Evolutionary conservation across 1,139 yeast species (phyloP).

Genomic region (Blastobotrys persicus): DNA sequence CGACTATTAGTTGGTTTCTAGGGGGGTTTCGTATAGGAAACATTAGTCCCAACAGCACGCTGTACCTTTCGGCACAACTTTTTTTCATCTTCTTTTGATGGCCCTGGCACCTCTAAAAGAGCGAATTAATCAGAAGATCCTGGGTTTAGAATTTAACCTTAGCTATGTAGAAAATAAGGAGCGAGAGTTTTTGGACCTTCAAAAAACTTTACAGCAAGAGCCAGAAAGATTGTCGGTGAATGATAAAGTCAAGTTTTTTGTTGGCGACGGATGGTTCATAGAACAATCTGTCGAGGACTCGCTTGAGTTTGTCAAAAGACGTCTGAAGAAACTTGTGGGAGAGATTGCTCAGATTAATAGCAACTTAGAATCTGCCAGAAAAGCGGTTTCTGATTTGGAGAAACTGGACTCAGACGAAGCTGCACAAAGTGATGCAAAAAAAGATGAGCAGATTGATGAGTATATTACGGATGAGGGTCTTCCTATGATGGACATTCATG

Average conservation of each 20-base stretch:
- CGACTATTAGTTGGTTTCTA: neutral
- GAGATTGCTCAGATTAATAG: slow-evolving; percentile 43
- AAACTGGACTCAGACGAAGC: slow-evolving; percentile 40
- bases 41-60: neutral
- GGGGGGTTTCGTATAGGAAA: neutral
- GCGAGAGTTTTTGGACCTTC: slow-evolving; percentile 3
- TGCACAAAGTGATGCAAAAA: slow-evolving; percentile 60
- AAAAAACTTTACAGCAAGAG: neutral
- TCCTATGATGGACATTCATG: slow-evolving; percentile 70
- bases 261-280: slow-evolving; percentile 64
- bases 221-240: slow-evolving; percentile 1
- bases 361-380: slow-evolving; percentile 48
- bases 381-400: slow-evolving; percentile 39
- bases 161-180: slow-evolving; percentile 1
- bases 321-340: slow-evolving; percentile 40
- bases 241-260: slow-evolving; percentile 40
- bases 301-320: slow-evolving; percentile 43
- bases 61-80: neutral
- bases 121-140: slow-evolving; percentile 11
- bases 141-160: neutral
- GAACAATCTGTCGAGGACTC: slow-evolving; percentile 50
- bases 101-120: slow-evolving; percentile 12
- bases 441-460: slow-evolving; percentile 71
- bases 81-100: slow-evolving; percentile 6
- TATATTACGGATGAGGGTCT: slow-evolving; percentile 21